Conservation (phyloP, 1,139 yeast genomes). For the Suhomyces wounanorum region DNA sequence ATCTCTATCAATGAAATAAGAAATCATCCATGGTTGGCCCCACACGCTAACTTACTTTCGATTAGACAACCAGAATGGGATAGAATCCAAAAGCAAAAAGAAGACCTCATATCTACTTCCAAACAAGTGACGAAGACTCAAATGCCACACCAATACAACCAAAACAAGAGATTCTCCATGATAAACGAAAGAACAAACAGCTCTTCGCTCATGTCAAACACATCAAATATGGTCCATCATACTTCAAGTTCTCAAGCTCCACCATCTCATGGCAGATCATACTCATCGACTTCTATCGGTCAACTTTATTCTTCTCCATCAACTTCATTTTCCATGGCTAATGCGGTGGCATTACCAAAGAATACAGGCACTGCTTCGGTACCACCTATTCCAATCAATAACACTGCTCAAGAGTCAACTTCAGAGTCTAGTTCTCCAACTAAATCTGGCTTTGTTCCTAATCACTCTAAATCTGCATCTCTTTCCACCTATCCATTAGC, state of each 20-base stretch:
- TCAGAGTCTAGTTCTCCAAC: constrained; percentile 21
- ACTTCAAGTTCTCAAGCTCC: constrained; percentile 4
- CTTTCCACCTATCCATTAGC: constrained; percentile 51
- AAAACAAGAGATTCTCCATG: constrained; percentile 48
- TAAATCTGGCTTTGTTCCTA: constrained; percentile 26
- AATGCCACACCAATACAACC: constrained; percentile 15
- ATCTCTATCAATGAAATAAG: constrained; percentile 68
- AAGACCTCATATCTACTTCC: constrained; percentile 10
- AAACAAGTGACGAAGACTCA: constrained; percentile 5
- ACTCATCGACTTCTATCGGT: constrained; percentile 43
- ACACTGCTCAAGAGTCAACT: constrained; percentile 7
- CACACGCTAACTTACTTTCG: constrained; percentile 78
- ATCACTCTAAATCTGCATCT: constrained; percentile 41
- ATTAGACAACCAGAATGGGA: constrained; percentile 94
- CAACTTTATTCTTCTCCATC: constrained; percentile 54
- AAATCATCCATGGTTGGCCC: constrained; percentile 83
- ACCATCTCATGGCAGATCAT: constrained; percentile 40
- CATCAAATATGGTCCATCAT: constrained; percentile 13
- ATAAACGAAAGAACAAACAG: constrained; percentile 46
- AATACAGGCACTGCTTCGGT: constrained; percentile 3
- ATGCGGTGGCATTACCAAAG: constrained; percentile 40
- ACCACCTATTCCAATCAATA: constrained; percentile 3
- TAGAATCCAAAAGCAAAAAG: constrained; percentile 43
- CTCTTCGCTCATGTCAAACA: constrained; percentile 31
- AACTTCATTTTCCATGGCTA: constrained; percentile 53